These are phyloP conservation scores for Acer yangbiense DNA, from an alignment of 345 rosid species.

Conservation along the genomic window DNA sequence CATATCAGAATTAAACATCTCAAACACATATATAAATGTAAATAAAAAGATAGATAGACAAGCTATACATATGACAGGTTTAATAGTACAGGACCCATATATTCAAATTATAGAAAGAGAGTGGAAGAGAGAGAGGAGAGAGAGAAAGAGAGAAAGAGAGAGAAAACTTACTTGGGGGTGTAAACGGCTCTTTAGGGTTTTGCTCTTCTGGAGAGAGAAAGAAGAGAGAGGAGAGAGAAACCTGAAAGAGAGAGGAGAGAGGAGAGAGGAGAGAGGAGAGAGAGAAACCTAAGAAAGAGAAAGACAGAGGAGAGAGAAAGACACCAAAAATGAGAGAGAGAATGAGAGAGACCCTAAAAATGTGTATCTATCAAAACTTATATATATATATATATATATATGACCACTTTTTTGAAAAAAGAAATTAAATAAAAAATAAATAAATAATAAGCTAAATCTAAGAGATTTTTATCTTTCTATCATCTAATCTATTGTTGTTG, in stretches of 20 bases:
- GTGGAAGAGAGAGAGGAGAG: constrained; percentile 41
- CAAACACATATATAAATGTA: constrained; percentile 2
- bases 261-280: constrained; percentile 39
- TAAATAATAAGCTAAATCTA: neutral
- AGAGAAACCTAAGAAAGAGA: constrained; percentile 39
- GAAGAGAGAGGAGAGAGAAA: constrained; percentile 56
- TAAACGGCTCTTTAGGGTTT: constrained; percentile 84
- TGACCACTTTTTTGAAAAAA: neutral
- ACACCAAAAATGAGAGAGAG: constrained; percentile 23
- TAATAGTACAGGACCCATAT: constrained; percentile 56
- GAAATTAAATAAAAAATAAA: neutral
- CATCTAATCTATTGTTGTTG: neutral
- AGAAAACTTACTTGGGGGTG: constrained; percentile 88
- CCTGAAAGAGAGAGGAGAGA: constrained; percentile 56
- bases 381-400: constrained; percentile 4
- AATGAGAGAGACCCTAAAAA: constrained; percentile 44
- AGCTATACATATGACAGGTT: constrained; percentile 20
- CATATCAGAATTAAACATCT: constrained; percentile 5
- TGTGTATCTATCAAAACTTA: constrained; percentile 25
- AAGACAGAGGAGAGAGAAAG: constrained; percentile 46
- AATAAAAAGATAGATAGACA: constrained; percentile 8
- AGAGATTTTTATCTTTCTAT: neutral
- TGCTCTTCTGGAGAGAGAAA: constrained; percentile 82
- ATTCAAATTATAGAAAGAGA: constrained; percentile 60
- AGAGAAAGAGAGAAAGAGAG: constrained; percentile 60